A percentile compares a stretch with the other conserved stretches of the same genome.
These are phyloP conservation scores for Microsporum audouinii DNA, from an alignment of 2,329 filamentous ascomycete species.

Conservation along the genomic window DNA sequence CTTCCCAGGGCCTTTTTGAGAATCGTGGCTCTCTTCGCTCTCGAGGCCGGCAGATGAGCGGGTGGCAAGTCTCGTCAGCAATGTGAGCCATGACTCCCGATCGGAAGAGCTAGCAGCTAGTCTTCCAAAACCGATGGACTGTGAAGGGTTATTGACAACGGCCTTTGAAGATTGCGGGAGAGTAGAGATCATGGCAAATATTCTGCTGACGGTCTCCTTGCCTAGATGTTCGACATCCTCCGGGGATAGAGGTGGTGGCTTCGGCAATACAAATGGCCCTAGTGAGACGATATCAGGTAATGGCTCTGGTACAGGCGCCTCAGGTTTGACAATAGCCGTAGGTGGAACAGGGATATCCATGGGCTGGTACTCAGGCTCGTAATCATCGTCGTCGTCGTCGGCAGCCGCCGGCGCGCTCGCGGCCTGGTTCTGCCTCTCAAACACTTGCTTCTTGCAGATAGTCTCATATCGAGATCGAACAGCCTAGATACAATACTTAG, in stretches of 20 bases:
- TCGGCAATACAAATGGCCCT: conserved; percentile 66
- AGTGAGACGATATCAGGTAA: conserved; percentile 49
- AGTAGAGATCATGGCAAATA: conserved; percentile 65
- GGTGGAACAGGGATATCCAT: conserved; percentile 42
- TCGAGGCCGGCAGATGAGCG: conserved; percentile 62
- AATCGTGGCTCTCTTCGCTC: conserved; percentile 21
- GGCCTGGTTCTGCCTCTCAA: conserved; percentile 16
- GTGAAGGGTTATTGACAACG: conserved; percentile 37
- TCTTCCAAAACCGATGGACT: conserved; percentile 62
- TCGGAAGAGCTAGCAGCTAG: conserved; percentile 76
- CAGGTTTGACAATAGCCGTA: conserved; percentile 49
- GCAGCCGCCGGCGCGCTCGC: conserved; percentile 20
- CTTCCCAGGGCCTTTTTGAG: conserved; percentile 20
- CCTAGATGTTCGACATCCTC: conserved; percentile 64
- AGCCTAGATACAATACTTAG: conserved; percentile 18
- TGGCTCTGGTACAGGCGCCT: conserved; percentile 64
- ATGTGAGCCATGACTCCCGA: conserved; percentile 79
- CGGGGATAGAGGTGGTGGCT: conserved; percentile 60
- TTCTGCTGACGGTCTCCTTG: conserved; percentile 59
- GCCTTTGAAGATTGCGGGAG: conserved; percentile 52
- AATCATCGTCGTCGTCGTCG: conserved; percentile 72
- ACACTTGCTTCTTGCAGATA: conserved; percentile 27
- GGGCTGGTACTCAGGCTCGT: conserved; percentile 75
- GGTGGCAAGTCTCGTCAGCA: conserved; percentile 75
- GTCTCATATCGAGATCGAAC: conserved; percentile 30